Percentiles rank a stretch among this genome's conserved stretches.
Conservation (phyloP, 2,329 filamentous ascomycete genomes). For the Aspergillus ochraceoroseus region DNA sequence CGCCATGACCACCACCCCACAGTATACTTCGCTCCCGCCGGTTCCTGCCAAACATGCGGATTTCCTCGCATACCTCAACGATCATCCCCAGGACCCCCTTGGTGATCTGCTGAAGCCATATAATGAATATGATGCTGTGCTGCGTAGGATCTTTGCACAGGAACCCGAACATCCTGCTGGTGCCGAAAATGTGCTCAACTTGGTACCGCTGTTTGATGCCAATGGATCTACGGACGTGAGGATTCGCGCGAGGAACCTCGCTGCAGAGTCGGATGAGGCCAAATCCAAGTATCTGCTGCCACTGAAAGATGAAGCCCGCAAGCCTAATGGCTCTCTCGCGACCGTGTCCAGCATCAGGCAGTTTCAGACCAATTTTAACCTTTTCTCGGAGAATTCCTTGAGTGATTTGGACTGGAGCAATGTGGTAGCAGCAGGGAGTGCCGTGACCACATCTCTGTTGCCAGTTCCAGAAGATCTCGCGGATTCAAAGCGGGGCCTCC, state of each 20-base stretch:
- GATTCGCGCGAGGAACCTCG: slow-evolving; percentile 33
- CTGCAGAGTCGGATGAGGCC: slow-evolving; percentile 26
- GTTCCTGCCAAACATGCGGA: slow-evolving; percentile 29
- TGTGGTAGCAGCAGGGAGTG: slow-evolving; percentile 73
- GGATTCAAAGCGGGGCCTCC: slow-evolving; percentile 55
- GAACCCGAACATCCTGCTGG: slow-evolving; percentile 31
- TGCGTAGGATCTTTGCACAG: slow-evolving; percentile 40
- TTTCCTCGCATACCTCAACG: slow-evolving; percentile 27
- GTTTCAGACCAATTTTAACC: slow-evolving; percentile 71
- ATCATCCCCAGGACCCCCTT: slow-evolving; percentile 26
- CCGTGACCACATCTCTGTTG: slow-evolving; percentile 72
- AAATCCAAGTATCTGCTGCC: slow-evolving; percentile 36
- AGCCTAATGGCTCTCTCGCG: slow-evolving; percentile 59
- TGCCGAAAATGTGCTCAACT: slow-evolving; percentile 30
- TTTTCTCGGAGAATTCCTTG: slow-evolving; percentile 76
- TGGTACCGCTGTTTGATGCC: slow-evolving; percentile 34
- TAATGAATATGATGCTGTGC: slow-evolving; percentile 34
- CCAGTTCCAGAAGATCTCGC: slow-evolving; percentile 62
- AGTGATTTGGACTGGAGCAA: slow-evolving; percentile 76
- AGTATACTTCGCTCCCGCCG: slow-evolving; percentile 21
- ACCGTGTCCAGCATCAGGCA: slow-evolving; percentile 63
- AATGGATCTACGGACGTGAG: slow-evolving; percentile 24
- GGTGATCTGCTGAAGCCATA: slow-evolving; percentile 34
- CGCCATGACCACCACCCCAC: slow-evolving; percentile 13
- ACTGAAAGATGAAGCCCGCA: slow-evolving; percentile 51